phyloP scores from a whole-genome alignment of 1,139 yeast species.

The Wickerhamomyces sp. region DNA sequence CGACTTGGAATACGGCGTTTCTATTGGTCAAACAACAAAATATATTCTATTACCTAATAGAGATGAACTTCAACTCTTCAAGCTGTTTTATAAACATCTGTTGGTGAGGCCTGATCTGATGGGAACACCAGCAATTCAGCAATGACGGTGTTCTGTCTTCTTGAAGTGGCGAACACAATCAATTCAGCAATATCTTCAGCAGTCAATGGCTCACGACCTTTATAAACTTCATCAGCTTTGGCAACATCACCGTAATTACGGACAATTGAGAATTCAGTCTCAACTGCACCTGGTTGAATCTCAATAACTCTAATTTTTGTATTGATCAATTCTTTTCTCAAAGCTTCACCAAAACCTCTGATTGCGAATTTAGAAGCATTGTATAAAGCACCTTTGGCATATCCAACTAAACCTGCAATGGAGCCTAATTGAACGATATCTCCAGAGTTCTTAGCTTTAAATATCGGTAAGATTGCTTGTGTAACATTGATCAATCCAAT shows the following conservation, averaged over 20 bases:
- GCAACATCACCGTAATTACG: conserved; percentile 68
- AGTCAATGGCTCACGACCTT: conserved; percentile 64
- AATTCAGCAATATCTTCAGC: conserved; percentile 82
- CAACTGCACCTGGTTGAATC: conserved; percentile 84
- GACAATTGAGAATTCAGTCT: conserved; percentile 78
- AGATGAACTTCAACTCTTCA: conserved; percentile 3
- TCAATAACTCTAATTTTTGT: conserved; percentile 77
- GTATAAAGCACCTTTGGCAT: conserved; percentile 82
- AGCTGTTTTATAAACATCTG: conserved; percentile 40
- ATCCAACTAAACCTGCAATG: conserved; percentile 83
- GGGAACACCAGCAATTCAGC: conserved; percentile 79
- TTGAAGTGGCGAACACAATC: conserved; percentile 65
- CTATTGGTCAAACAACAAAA: background rate
- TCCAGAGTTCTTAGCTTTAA: conserved; percentile 54
- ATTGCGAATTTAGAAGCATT: conserved; percentile 88
- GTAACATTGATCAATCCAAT: conserved; percentile 67
- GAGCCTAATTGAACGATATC: conserved; percentile 83
- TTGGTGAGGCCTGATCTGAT: conserved; percentile 71
- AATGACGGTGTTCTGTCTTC: conserved; percentile 70
- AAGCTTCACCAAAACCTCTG: conserved; percentile 66
- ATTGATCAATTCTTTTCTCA: conserved; percentile 72
- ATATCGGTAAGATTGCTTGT: conserved; percentile 57
- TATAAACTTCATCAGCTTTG: conserved; percentile 68
- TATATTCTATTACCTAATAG: no score
- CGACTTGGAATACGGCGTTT: background rate